Evolutionary conservation across 2,329 filamentous ascomycete genomes (phyloP), one percentile per base, ranked within the genome.

Genomic region (Knoxdaviesia proteae): DNA sequence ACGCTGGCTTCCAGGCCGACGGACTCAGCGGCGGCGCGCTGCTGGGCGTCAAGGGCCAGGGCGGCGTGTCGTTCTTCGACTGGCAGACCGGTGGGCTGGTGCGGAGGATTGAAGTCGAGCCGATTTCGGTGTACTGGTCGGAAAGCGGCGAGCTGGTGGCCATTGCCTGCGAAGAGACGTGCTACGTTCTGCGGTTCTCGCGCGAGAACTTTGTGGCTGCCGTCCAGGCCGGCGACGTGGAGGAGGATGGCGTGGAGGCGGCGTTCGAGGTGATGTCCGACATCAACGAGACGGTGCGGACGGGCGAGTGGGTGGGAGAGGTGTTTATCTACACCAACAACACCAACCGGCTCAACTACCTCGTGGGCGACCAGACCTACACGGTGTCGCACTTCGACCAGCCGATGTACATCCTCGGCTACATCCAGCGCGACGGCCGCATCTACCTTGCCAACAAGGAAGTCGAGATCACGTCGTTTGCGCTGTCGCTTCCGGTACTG

Each of bases 241-340:
- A 96, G 50, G 74, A 79, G 42, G 88, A 94, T 58, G 90, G 90
- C 44, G 88, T 94, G 5, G 90, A 98, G 64, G 73, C 87, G 30
- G 90, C 90, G 5, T 94, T 98, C 51, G 90, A 96, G 56, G 82
- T 96, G 32, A 83, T 96, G 43, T 94, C 87, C 30, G 90, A 96
- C 57, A 86, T 94, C 55, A 88, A 80, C 56, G 90, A 96, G 63
- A 83, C 72, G 49, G 86, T 96, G 42, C 81, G 84, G 49, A 94
- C 88, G 20, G 90, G 88, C 51, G 83, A 93, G 64, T 98, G 90
- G 90, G 83, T 98, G 45, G 90, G 90, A 48, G 90, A 98, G 64
- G 94, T 88, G 65, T 94, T 98, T 69, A 87, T 96, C 58, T 98
- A 96, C 70, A 94, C 90, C 44, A 96, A 93, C 68, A 82, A 73